phyloP scores from a whole-genome alignment of 2,329 filamentous ascomycete genomes.

The Botryosphaeria dothidea region DNA sequence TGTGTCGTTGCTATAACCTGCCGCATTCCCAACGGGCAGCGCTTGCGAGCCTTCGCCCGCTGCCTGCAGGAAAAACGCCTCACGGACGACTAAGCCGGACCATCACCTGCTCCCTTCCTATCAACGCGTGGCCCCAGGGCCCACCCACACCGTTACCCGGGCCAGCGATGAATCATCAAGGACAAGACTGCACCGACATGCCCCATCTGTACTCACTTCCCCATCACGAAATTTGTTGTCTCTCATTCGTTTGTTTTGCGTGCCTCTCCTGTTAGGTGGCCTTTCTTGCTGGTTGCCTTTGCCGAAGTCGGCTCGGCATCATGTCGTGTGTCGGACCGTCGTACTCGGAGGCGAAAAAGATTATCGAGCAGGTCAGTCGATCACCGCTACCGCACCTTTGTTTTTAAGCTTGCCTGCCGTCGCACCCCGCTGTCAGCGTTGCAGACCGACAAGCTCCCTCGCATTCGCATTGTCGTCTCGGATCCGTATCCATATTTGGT shows the following conservation, averaged over 20 bases:
- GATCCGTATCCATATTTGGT: neutral
- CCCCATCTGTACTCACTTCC: neutral
- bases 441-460: neutral
- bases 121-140: neutral
- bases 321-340: too few species aligned
- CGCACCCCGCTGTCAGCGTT: neutral
- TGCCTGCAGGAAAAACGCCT: neutral
- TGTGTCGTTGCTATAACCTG: neutral
- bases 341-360: neutral
- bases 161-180: neutral
- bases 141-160: neutral
- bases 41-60: neutral
- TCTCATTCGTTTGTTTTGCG: neutral
- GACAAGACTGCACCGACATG: neutral
- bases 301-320: too few species aligned
- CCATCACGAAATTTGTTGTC: neutral
- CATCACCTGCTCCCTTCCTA: neutral
- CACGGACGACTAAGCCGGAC: neutral
- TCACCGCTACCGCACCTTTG: neutral
- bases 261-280: too few species aligned
- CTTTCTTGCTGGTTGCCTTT: too few species aligned
- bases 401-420: constrained; percentile 3
- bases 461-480: neutral
- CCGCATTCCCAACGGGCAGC: neutral
- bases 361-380: neutral